These are phyloP conservation scores for Phytophthora cajani DNA, from an alignment of 352 stramenopile species.

Conservation along the genomic window DNA sequence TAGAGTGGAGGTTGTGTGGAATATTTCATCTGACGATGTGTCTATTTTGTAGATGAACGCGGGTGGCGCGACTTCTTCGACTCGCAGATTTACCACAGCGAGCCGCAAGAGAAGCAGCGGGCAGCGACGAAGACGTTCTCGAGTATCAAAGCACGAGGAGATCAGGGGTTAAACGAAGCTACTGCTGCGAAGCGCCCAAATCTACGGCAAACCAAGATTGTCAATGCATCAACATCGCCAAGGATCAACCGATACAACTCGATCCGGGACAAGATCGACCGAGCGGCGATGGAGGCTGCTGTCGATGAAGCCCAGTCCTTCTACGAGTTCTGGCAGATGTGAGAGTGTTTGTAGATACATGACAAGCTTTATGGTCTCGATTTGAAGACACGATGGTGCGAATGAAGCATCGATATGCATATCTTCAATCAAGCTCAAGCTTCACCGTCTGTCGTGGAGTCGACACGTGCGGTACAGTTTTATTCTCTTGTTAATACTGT, in stretches of 20 bases:
- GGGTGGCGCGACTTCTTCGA: constrained; percentile 63
- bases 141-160: constrained; percentile 6
- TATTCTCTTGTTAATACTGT: constrained; percentile 1
- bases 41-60: constrained; percentile 39
- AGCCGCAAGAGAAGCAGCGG: constrained; percentile 19
- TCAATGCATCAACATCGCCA: not conserved
- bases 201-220: constrained; percentile 17
- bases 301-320: constrained; percentile 41
- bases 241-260: constrained; percentile 25
- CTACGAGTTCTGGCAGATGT: constrained; percentile 50
- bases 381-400: constrained; percentile 17
- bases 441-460: constrained; percentile 6
- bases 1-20: not conserved
- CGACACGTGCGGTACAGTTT: constrained; percentile 2
- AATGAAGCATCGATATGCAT: constrained; percentile 17
- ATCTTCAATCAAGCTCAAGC: constrained; percentile 24
- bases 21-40: constrained; percentile 14
- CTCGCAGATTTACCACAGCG: constrained; percentile 48
- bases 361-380: constrained; percentile 5
- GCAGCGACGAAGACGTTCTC: constrained; percentile 16
- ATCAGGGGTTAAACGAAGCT: not conserved
- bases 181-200: constrained; percentile 9
- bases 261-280: constrained; percentile 38
- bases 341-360: constrained; percentile 24
- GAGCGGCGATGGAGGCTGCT: constrained; percentile 37